Conservation (phyloP, 2,329 filamentous ascomycete genomes). For the Geosmithia morbida region DNA sequence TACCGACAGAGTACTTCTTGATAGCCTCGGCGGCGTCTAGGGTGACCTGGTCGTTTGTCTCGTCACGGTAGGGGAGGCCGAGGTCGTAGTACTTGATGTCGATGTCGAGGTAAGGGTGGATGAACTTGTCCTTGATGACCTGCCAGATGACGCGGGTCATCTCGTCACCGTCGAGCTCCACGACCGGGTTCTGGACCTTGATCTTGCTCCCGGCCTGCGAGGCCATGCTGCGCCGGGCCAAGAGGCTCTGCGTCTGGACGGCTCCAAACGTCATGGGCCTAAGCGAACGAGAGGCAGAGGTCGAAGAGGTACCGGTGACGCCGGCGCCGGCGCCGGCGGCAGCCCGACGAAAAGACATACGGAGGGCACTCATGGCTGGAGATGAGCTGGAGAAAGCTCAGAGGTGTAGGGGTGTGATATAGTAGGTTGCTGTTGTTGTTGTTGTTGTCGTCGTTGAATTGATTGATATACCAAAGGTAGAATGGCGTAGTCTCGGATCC, state of each 20-base stretch:
- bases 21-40: constrained; percentile 91
- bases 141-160: constrained; percentile 99
- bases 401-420: constrained; percentile 4
- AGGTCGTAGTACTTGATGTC: constrained; percentile 98
- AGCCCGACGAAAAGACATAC: constrained; percentile 9
- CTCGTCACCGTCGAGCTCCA: constrained; percentile 89
- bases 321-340: constrained; percentile 10
- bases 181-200: constrained; percentile 98
- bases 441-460: too few relatives aligned
- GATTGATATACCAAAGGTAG: background rate
- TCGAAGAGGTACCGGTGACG: constrained; percentile 6
- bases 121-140: constrained; percentile 98
- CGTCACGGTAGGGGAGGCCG: constrained; percentile 84
- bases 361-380: constrained; percentile 14
- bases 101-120: constrained; percentile 88
- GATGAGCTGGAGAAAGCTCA: constrained; percentile 8
- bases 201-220: constrained; percentile 53
- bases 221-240: constrained; percentile 48
- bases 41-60: constrained; percentile 95
- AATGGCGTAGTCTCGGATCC: too few relatives aligned
- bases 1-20: constrained; percentile 96
- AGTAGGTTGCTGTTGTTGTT: too few relatives aligned
- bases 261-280: constrained; percentile 36
- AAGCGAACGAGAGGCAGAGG: constrained; percentile 21
- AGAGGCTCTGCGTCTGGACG: constrained; percentile 27